Percentiles rank a stretch among this genome's conserved stretches.
Conservation (phyloP, 2,329 filamentous ascomycete species). For the Xylariaceae sp. region DNA sequence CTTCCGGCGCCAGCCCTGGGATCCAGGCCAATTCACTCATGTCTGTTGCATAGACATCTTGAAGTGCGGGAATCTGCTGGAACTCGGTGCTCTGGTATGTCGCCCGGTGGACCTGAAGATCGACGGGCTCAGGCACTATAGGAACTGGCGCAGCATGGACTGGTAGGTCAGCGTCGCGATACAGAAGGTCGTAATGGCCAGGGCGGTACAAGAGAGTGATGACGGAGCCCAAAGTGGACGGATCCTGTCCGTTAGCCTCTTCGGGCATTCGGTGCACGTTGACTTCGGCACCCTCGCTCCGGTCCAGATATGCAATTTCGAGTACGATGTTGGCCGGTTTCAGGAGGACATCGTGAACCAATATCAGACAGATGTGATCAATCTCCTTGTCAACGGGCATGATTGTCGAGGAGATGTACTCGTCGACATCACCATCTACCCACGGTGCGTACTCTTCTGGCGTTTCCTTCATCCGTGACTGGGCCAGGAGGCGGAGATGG, state of each 20-base stretch:
- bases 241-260: constrained; percentile 43
- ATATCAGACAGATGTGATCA: constrained; percentile 78
- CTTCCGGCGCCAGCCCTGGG: constrained; percentile 38
- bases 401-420: constrained; percentile 63
- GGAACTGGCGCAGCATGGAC: constrained; percentile 25
- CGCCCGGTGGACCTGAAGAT: constrained; percentile 50
- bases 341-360: constrained; percentile 72
- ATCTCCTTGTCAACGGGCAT: constrained; percentile 78
- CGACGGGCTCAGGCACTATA: constrained; percentile 23
- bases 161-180: constrained; percentile 43
- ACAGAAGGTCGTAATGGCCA: constrained; percentile 92
- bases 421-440: constrained; percentile 51
- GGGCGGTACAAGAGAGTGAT: constrained; percentile 61
- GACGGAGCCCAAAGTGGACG: constrained; percentile 41
- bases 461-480: constrained; percentile 76
- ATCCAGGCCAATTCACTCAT: constrained; percentile 43
- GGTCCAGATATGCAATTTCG: constrained; percentile 87
- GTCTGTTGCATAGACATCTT: constrained; percentile 34
- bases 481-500: constrained; percentile 75
- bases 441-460: constrained; percentile 66
- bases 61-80: constrained; percentile 34
- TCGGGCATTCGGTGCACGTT: constrained; percentile 64
- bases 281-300: constrained; percentile 70
- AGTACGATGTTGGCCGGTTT: constrained; percentile 73
- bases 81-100: constrained; percentile 39